These are phyloP conservation scores for Dendrobium catenatum DNA, from an alignment of 106 monocot genomes.

Conservation along the genomic window DNA sequence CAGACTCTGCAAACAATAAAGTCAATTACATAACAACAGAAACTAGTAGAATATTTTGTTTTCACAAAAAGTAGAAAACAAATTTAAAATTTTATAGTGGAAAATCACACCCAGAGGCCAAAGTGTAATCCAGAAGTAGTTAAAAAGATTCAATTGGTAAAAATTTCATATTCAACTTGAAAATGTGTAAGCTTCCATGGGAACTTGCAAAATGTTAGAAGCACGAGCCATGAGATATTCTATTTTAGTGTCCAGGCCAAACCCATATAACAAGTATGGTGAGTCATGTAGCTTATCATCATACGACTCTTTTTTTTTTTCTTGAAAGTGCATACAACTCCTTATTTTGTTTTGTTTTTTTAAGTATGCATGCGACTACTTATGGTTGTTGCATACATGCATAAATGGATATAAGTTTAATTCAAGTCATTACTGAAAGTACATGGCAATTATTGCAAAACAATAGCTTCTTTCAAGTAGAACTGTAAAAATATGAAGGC, in stretches of 20 bases:
- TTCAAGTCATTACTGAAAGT: not conserved
- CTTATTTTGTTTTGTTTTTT: too few species aligned
- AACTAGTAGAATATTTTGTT: not conserved
- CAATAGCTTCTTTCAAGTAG: not conserved
- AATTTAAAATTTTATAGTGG: not conserved
- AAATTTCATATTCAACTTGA: not conserved
- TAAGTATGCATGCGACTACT: too few species aligned
- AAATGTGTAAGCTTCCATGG: not conserved
- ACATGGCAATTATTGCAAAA: not conserved
- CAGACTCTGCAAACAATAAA: slow-evolving; percentile 44
- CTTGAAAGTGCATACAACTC: too few species aligned
- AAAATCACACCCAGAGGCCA: not conserved
- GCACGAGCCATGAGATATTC: not conserved
- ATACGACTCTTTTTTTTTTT: too few species aligned
- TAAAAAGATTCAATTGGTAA: not conserved
- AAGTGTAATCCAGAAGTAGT: not conserved
- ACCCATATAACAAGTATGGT: not conserved
- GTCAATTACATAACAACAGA: not conserved
- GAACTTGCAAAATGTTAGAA: not conserved
- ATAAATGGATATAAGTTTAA: not conserved
- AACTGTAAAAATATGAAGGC: not conserved
- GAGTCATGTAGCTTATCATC: not conserved
- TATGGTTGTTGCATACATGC: not conserved
- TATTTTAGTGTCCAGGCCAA: not conserved
- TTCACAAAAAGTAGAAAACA: not conserved